These are phyloP conservation scores for Phytophthora uliginosa DNA, from an alignment of 352 stramenopile genomes.

Conservation along the genomic window DNA sequence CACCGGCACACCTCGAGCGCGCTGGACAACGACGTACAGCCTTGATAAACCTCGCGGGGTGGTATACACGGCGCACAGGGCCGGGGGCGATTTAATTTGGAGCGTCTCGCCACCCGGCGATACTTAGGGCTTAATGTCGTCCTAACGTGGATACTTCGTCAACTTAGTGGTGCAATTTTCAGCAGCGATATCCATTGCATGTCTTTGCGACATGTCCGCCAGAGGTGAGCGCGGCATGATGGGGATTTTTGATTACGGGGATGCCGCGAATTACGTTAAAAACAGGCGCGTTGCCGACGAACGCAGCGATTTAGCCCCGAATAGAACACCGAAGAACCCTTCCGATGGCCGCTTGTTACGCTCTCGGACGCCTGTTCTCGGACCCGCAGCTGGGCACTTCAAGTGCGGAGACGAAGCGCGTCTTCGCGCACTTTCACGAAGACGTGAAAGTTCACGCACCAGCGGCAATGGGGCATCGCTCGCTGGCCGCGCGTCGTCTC, in stretches of 20 bases:
- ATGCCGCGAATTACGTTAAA: slow-evolving; percentile 19
- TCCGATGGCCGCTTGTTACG: slow-evolving; percentile 19
- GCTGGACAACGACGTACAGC: background rate
- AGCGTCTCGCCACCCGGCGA: too few relatives aligned
- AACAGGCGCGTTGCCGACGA: background rate
- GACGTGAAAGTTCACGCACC: background rate
- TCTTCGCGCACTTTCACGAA: too few relatives aligned
- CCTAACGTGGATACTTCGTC: slow-evolving; percentile 26
- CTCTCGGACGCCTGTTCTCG: slow-evolving; percentile 25
- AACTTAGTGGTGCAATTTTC: slow-evolving; percentile 19
- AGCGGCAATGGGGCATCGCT: background rate
- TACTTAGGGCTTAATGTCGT: background rate
- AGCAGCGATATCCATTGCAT: slow-evolving; percentile 9
- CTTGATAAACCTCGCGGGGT: too few relatives aligned
- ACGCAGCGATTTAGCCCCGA: slow-evolving; percentile 16
- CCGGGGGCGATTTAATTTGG: too few relatives aligned
- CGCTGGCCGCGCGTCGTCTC: background rate
- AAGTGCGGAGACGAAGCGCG: slow-evolving; percentile 5
- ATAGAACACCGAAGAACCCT: slow-evolving; percentile 26
- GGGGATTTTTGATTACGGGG: slow-evolving; percentile 23
- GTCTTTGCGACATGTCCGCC: slow-evolving; percentile 27
- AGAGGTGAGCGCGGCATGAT: background rate
- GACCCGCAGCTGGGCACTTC: slow-evolving; percentile 15
- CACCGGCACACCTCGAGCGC: too few relatives aligned
- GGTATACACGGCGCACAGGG: too few relatives aligned